phyloP scores from a whole-genome alignment of 2,329 filamentous ascomycete species.

The Penicillium sp. region DNA sequence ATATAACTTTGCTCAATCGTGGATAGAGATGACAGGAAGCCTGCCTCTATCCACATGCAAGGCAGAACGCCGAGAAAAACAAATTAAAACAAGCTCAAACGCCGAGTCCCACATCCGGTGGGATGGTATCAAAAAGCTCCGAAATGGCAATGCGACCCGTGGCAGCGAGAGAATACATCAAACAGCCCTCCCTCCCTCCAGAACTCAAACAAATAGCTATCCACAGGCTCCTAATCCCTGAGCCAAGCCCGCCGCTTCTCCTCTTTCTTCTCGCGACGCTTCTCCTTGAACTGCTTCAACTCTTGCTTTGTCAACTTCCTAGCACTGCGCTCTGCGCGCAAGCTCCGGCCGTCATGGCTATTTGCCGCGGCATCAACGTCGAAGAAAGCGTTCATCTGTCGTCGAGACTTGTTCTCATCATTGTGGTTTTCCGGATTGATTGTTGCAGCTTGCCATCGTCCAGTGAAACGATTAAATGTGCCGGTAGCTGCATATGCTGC shows the following conservation, averaged over 20 bases:
- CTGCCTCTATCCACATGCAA: conserved; percentile 17
- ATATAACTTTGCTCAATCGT: background rate
- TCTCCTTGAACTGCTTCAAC: conserved; percentile 87
- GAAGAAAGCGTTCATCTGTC: conserved; percentile 93
- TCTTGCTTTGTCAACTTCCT: conserved; percentile 84
- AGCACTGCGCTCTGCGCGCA: conserved; percentile 83
- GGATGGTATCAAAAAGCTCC: conserved; percentile 16
- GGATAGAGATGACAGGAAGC: background rate
- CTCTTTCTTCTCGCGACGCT: conserved; percentile 83
- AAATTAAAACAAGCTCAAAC: conserved; percentile 15
- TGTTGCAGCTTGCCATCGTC: conserved; percentile 69
- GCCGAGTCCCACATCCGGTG: conserved; percentile 16
- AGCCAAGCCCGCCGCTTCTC: conserved; percentile 93
- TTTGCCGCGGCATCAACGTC: conserved; percentile 94
- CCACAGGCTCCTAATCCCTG: conserved; percentile 57
- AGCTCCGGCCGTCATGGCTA: conserved; percentile 79
- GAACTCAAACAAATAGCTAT: conserved; percentile 30
- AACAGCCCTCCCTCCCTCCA: background rate
- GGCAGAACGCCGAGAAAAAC: conserved; percentile 10
- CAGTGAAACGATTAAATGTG: conserved; percentile 89
- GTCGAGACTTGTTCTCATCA: conserved; percentile 79
- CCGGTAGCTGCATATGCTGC: conserved; percentile 64
- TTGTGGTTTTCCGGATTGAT: conserved; percentile 72
- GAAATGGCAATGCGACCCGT: conserved; percentile 12
- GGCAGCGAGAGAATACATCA: conserved; percentile 9